Percentiles rank a stretch among this genome's conserved stretches.
Evolutionary conservation across 352 stramenopile genomes (phyloP).

Genomic region (Phytophthora pinifolia): DNA sequence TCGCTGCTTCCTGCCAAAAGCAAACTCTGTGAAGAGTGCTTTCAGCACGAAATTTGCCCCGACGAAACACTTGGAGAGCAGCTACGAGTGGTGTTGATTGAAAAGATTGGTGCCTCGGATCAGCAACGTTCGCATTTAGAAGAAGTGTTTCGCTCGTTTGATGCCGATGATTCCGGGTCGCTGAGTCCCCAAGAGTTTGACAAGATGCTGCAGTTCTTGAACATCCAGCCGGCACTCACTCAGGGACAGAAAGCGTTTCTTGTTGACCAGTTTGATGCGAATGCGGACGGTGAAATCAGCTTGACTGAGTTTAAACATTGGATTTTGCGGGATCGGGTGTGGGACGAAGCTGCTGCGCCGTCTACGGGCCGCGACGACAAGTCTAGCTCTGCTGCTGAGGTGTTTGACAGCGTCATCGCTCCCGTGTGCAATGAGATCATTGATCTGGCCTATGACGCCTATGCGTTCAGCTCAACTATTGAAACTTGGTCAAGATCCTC

Average conservation of each 20-base stretch:
- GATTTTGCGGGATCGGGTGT: conserved; percentile 65
- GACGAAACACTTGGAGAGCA: conserved; percentile 57
- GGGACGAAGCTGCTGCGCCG: conserved; percentile 25
- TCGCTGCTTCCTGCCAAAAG: conserved; percentile 39
- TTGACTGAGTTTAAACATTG: conserved; percentile 65
- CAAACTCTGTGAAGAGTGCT: conserved; percentile 79
- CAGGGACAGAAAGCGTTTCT: conserved; percentile 48
- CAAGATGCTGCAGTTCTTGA: conserved; percentile 42
- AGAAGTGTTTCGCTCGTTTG: conserved; percentile 53
- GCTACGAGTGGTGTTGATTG: conserved; percentile 61
- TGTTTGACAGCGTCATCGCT: conserved; percentile 34
- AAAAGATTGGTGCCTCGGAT: conserved; percentile 53
- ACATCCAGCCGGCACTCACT: conserved; percentile 57
- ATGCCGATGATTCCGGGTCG: conserved; percentile 60
- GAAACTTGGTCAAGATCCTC: conserved; percentile 39
- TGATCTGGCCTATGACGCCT: conserved; percentile 36
- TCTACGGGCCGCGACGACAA: conserved; percentile 5
- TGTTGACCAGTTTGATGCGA: conserved; percentile 66
- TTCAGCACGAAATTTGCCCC: conserved; percentile 54
- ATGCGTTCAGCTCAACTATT: conserved; percentile 34
- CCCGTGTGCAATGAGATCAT: conserved; percentile 48
- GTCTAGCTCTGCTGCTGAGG: conserved; percentile 8
- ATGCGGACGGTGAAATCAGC: conserved; percentile 70
- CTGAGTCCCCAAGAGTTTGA: conserved; percentile 63
- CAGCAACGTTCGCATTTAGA: conserved; percentile 42